Conservation (phyloP, 2,329 filamentous ascomycete genomes). For the Phyllachora maydis region DNA sequence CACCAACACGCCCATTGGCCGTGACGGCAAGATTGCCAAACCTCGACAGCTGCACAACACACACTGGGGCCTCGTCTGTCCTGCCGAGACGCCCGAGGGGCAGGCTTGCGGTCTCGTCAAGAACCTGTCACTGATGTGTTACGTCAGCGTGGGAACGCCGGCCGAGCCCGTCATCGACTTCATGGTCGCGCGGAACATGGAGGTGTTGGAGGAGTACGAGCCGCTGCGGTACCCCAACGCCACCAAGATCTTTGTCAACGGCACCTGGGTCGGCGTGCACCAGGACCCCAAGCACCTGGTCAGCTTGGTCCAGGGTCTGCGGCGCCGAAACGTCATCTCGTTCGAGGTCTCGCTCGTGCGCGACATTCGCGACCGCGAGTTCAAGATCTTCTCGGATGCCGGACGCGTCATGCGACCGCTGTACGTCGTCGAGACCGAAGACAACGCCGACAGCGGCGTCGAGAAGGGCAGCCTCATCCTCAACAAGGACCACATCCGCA, state of each 20-base stretch:
- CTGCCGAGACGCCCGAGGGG: constrained; percentile 92
- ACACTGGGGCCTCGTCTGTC: constrained; percentile 94
- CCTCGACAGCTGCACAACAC: constrained; percentile 96
- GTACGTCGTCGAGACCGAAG: constrained; percentile 82
- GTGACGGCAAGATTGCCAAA: constrained; percentile 96
- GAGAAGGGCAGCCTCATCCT: constrained; percentile 54
- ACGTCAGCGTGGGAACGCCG: constrained; percentile 86
- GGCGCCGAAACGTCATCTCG: constrained; percentile 65
- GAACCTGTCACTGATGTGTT: constrained; percentile 95
- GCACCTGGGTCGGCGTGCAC: constrained; percentile 93
- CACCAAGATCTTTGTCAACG: constrained; percentile 96
- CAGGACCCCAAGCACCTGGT: constrained; percentile 75
- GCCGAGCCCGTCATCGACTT: constrained; percentile 83
- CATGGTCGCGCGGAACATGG: constrained; percentile 92
- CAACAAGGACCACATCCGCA: constrained; percentile 60
- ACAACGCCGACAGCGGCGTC: constrained; percentile 40
- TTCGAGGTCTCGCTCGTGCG: constrained; percentile 88
- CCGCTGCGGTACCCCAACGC: constrained; percentile 69
- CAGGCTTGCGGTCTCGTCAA: constrained; percentile 97
- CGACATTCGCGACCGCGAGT: constrained; percentile 91
- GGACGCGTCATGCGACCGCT: constrained; percentile 86
- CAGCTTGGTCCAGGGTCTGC: constrained; percentile 53
- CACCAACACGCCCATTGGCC: constrained; percentile 92
- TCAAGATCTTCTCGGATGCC: constrained; percentile 96
- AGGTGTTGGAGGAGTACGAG: constrained; percentile 89